phyloP scores from a whole-genome alignment of 805 yeast species.

The Zygoascus flipseniorum region DNA sequence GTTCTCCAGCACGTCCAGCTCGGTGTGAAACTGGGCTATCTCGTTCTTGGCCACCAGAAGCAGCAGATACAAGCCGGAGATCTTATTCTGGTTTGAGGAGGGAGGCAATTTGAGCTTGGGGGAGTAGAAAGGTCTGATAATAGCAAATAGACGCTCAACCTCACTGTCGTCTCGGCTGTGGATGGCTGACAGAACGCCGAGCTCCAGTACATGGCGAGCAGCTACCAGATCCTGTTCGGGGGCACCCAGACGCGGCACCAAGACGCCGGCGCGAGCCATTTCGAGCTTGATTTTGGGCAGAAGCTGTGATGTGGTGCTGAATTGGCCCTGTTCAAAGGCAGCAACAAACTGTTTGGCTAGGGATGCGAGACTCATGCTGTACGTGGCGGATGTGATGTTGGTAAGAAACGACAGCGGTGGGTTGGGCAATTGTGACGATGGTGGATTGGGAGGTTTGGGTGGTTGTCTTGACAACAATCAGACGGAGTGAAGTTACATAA shows the following conservation, averaged over 20 bases:
- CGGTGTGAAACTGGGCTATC: slow-evolving; percentile 83
- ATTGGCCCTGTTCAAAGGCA: slow-evolving; percentile 55
- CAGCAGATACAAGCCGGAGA: slow-evolving; percentile 68
- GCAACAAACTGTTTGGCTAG: slow-evolving; percentile 61
- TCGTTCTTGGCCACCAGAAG: slow-evolving; percentile 74
- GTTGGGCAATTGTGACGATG: background rate
- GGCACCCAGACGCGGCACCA: slow-evolving; percentile 51
- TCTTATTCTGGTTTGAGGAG: slow-evolving; percentile 59
- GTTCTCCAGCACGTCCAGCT: slow-evolving; percentile 63
- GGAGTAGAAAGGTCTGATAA: slow-evolving; percentile 70
- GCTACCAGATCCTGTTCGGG: slow-evolving; percentile 56
- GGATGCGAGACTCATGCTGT: background rate
- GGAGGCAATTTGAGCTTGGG: slow-evolving; percentile 30
- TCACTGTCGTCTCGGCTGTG: slow-evolving; percentile 50
- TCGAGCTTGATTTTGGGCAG: slow-evolving; percentile 71
- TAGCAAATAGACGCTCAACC: slow-evolving; percentile 67
- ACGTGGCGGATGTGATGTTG: background rate
- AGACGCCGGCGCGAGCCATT: slow-evolving; percentile 64
- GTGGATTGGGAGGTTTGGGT: background rate
- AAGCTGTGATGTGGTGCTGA: slow-evolving; percentile 48
- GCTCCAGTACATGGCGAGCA: slow-evolving; percentile 75
- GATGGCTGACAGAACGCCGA: slow-evolving; percentile 77
- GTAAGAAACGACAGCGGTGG: background rate
- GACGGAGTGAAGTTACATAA: no score
- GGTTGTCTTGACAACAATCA: no score